Base-by-base conservation (phyloP, 73 alveolate species). In the Stentor coeruleus region DNA sequence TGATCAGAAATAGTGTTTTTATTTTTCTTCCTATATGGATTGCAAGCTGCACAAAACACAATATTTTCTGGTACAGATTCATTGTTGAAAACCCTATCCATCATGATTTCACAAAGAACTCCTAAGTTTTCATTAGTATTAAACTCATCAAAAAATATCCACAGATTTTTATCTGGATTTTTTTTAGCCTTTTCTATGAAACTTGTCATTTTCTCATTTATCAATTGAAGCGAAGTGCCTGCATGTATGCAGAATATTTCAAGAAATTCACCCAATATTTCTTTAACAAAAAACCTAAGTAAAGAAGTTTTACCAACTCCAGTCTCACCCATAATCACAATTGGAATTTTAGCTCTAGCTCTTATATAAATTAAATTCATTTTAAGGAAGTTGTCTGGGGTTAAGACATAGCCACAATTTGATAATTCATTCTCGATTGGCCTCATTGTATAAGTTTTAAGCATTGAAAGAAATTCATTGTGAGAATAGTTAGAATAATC, bases 281-380 rank as follows among this genome's bases (percentile, higher is more conserved):
- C 38, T 38, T 75, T 84, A 81, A 92, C 93, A 58, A 93, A 74
- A 82, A 80, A 91, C 58, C 82, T 84, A 14, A 92, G 79, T 79
- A 90, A 74, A 15, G 84, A 86, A 3, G 97, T 92, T 85, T 92
- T 92, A 49, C 97, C 97, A 40, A 84, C 81, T 11, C 97, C 97
- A 38, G 96, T 87, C 49, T 90, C 97, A 42, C 97, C 98, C 94
- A 90, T 90, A 39, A 92, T 76, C 41, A 90, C 85, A 31, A 90
- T 90, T 35, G 96, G 98, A 66, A 89, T 81, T 38, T 81, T 88
- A 72, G 95, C 58, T 79, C 83, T 66, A 15, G 85, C 55, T 87
- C 86, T 92, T 33, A 92, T 80, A 66, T 82, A 82, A 31, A 92
- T 85, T 77, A 76, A 60, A 31, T 59, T 77, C 84, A 83, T 87